phyloP scores from a whole-genome alignment of 2,329 filamentous ascomycete genomes.

The Hypoxylon sp. region DNA sequence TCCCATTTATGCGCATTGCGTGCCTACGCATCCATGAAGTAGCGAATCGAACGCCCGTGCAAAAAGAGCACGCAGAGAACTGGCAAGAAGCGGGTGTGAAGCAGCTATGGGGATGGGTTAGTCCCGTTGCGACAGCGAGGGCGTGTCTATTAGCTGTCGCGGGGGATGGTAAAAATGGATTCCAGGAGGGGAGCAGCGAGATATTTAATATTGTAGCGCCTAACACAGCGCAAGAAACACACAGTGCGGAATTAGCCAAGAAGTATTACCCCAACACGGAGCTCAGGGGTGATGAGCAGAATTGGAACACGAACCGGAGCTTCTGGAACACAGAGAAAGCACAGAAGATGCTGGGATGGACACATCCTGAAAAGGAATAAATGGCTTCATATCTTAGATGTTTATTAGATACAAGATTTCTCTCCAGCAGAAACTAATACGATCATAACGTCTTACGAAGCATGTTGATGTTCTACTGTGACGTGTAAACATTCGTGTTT shows the following conservation, averaged over 20 bases:
- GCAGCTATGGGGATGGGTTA: conserved; percentile 1
- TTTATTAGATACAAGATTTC: no score
- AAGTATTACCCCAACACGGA: no score
- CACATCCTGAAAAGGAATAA: conserved; percentile 2
- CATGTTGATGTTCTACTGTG: no score
- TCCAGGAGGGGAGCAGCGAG: neutral
- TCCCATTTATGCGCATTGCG: neutral
- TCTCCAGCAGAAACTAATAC: no score
- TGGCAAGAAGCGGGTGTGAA: neutral
- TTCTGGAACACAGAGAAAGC: conserved; percentile 3
- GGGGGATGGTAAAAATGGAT: neutral
- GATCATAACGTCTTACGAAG: no score
- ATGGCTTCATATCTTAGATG: no score
- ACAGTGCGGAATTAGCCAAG: neutral
- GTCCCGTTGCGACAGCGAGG: neutral
- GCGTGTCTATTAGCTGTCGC: conserved; percentile 1
- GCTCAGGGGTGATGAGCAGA: no score
- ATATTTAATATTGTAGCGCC: conserved; percentile 4
- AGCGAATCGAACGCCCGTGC: neutral
- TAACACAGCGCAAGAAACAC: neutral
- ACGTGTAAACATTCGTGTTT: no score
- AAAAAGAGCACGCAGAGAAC: neutral
- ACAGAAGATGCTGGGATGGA: neutral
- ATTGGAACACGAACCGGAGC: neutral
- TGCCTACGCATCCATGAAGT: neutral